Evolutionary conservation across 352 stramenopile species (phyloP), one percentile per base, ranked within the genome.

Genomic region (Achlya hypogyna): DNA sequence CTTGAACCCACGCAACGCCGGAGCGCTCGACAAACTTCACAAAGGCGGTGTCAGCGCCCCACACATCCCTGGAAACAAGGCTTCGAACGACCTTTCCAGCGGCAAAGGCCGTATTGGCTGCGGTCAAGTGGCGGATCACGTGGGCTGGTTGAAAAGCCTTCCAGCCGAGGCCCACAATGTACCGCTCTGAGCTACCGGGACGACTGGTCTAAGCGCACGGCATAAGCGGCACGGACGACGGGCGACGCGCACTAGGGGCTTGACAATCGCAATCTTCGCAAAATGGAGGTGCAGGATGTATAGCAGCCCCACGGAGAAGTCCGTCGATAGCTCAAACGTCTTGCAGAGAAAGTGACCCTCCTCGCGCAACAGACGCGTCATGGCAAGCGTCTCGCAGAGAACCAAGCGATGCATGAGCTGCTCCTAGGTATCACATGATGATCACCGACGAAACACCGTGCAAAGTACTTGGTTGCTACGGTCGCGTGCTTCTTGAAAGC

Each of bases 151-250:
- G 40, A 22, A 59, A 67, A 5, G 23, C 14, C 12, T 49, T 49
- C 60, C 60, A 67, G 38, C 42, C 40, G 2, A 32, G 28, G 5
- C 60, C 75, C 5, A 89, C 70, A 27, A 93, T 62, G 52, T 91
- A 93, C 22, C 84, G 73, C 73, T 93, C 84, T 0, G 84, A 93
- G 45, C 84, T 93, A 6, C 82, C 84, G 10, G 84, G 84, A 10
- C 84, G 79, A 73, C 81, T 91, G 0, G 82, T 90, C 84, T 93
- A 59, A 2, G 64, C 22, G 25, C 47, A 32, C 31, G 4, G 38
- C 25, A 20, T 42, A n/a, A n/a, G n/a, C 0, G 35, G 25, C 12
- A 1, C 20, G 23, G 18, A 16, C 16, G 14, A 28, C 1, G 29
- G 31, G 29, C 23, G 10, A n/a, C 53, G 65, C 72, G 14, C 71